Conservation (phyloP, 2,329 filamentous ascomycete species). For the Apiospora marii region DNA sequence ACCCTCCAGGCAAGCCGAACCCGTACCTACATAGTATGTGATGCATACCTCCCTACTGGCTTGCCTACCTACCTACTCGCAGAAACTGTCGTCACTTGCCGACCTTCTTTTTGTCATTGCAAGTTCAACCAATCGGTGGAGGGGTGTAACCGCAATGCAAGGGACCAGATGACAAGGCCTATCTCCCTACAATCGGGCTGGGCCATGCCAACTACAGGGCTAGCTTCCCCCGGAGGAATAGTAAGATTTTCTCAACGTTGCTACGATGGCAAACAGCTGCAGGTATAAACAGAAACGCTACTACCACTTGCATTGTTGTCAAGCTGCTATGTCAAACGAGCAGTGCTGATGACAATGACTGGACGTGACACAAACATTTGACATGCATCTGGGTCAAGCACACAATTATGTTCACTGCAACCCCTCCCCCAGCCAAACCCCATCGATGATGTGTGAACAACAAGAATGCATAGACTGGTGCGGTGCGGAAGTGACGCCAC, state of each 20-base stretch:
- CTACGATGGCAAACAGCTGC: not conserved
- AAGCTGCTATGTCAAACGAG: not conserved
- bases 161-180: not conserved
- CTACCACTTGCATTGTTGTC: not conserved
- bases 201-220: not conserved
- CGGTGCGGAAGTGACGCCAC: constrained; percentile 1
- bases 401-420: not conserved
- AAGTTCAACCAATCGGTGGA: not conserved
- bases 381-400: not conserved
- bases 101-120: not conserved
- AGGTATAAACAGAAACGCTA: not conserved
- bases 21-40: not conserved
- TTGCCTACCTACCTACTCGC: not conserved
- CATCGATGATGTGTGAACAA: not conserved
- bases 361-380: not conserved
- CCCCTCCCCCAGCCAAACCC: not conserved
- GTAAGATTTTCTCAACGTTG: not conserved
- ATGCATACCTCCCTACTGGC: not conserved
- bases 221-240: not conserved
- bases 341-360: not conserved
- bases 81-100: not conserved
- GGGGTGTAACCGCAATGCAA: not conserved
- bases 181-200: not conserved
- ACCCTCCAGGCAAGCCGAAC: not conserved
- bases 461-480: not conserved